phyloP scores from a whole-genome alignment of 139 green algal species.

The Astrephomene gubernaculifera region DNA sequence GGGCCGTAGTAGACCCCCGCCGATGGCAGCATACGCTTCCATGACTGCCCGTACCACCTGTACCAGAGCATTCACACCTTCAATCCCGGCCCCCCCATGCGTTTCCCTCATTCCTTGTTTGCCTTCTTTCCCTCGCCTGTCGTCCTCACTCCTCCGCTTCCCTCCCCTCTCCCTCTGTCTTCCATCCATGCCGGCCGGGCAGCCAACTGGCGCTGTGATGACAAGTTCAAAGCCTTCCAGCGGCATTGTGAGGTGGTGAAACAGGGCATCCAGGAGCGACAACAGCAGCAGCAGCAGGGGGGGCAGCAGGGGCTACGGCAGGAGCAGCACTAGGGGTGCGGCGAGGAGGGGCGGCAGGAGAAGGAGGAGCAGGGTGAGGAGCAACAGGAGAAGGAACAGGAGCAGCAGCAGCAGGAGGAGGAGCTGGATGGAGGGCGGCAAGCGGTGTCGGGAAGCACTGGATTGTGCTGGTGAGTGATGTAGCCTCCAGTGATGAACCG shows the following conservation, averaged over 20 bases:
- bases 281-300: neutral
- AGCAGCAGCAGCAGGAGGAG: neutral
- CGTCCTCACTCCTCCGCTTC: neutral
- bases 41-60: too few species aligned
- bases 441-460: too few species aligned
- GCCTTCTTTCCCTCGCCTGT: neutral
- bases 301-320: neutral
- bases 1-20: too few species aligned
- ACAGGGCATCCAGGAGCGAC: neutral
- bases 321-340: neutral
- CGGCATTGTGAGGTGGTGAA: slow-evolving; percentile 6
- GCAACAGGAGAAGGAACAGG: neutral
- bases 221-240: slow-evolving; percentile 14
- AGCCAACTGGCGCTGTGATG: slow-evolving; percentile 40
- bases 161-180: neutral
- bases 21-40: too few species aligned
- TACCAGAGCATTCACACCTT: too few species aligned
- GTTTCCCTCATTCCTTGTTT: too few species aligned
- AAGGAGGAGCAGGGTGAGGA: neutral
- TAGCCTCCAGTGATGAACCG: too few species aligned
- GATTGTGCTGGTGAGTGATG: too few species aligned
- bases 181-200: too few species aligned
- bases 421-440: neutral
- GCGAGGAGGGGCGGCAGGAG: neutral
- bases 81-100: too few species aligned